These are phyloP conservation scores for Brassica incana DNA, from an alignment of 345 rosid genomes.

Conservation along the genomic window DNA sequence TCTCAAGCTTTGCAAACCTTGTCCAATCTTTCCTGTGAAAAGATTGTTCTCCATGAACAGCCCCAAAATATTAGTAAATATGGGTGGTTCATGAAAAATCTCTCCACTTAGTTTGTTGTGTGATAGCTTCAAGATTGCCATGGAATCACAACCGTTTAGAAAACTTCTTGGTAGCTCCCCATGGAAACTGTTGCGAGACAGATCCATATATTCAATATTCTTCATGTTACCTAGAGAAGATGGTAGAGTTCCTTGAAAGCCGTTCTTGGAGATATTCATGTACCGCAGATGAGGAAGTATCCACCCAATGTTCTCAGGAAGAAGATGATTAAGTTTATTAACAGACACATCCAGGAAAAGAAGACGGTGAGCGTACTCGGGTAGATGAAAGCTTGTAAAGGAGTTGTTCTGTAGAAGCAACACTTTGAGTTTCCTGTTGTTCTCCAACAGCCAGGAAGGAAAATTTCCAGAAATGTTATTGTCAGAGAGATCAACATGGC, in stretches of 20 bases:
- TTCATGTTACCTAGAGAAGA: constrained; percentile 16
- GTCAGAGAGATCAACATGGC: constrained; percentile 15
- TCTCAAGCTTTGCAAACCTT: background rate
- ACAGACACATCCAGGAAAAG: background rate
- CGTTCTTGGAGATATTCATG: background rate
- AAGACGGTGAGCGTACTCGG: background rate
- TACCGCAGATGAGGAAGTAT: background rate
- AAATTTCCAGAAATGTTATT: background rate
- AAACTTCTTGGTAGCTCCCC: constrained; percentile 19
- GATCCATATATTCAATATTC: background rate
- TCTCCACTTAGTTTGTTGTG: constrained; percentile 13
- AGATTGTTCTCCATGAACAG: background rate
- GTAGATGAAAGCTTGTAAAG: constrained; percentile 4
- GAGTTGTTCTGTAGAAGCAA: constrained; percentile 3
- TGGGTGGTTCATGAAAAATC: background rate
- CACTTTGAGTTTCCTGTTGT: background rate
- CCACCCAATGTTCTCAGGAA: constrained; percentile 20
- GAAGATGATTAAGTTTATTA: background rate
- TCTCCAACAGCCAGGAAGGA: constrained; percentile 17
- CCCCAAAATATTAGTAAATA: background rate
- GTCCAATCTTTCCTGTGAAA: constrained; percentile 11
- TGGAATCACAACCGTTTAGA: background rate
- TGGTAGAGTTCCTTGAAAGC: constrained; percentile 1
- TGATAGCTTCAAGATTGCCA: background rate
- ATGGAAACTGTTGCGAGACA: constrained; percentile 1